phyloP scores from a whole-genome alignment of 805 yeast genomes.

The Wickerhamiella dianesei region DNA sequence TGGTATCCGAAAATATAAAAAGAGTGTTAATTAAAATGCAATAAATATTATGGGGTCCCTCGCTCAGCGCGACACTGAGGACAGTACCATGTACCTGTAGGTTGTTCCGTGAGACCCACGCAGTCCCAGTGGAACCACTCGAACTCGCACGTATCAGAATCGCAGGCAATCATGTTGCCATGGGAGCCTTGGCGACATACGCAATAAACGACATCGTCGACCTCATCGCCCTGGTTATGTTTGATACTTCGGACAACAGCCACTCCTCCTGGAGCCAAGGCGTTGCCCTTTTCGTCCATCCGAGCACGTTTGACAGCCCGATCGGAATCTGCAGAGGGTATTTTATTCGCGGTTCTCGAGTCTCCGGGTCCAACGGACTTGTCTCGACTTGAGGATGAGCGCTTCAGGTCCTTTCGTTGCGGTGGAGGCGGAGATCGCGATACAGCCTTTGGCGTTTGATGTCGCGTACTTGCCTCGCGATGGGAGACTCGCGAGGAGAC shows the following conservation, averaged over 20 bases:
- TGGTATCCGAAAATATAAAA: no score
- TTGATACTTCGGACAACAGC: background rate
- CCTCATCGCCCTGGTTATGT: slow-evolving; percentile 40
- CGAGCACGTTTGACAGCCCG: background rate
- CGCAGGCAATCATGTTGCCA: slow-evolving; percentile 97
- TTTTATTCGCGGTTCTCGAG: background rate
- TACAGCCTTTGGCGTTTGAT: background rate
- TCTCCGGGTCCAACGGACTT: background rate
- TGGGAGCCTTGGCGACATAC: slow-evolving; percentile 88
- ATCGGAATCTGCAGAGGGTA: background rate
- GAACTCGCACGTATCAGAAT: slow-evolving; percentile 69
- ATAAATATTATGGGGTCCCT: background rate
- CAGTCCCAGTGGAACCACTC: slow-evolving; percentile 98
- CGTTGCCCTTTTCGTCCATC: background rate
- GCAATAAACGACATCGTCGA: slow-evolving; percentile 51
- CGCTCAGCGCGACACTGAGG: slow-evolving; percentile 49
- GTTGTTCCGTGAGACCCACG: slow-evolving; percentile 79
- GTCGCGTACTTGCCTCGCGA: slow-evolving; percentile 5
- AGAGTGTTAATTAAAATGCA: background rate
- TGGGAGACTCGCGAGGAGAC: background rate
- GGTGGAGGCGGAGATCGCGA: background rate
- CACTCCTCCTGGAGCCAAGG: background rate
- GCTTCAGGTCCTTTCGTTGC: background rate
- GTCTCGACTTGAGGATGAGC: background rate
- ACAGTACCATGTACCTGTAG: slow-evolving; percentile 90